These are phyloP conservation scores for Metarhizium anisopliae DNA, from an alignment of 2,329 filamentous ascomycete species.

Conservation along the genomic window DNA sequence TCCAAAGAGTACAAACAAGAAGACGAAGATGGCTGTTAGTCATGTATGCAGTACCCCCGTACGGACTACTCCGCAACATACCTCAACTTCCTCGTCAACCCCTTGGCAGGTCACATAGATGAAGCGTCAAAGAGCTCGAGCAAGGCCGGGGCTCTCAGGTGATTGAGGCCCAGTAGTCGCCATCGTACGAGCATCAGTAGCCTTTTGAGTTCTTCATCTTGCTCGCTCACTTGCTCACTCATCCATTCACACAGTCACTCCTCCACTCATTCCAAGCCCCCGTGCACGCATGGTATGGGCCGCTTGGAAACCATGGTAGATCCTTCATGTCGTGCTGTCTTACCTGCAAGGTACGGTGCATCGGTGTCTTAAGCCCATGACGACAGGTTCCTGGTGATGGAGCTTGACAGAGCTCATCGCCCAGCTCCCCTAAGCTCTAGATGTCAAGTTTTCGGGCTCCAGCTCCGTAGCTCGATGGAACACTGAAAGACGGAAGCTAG, in stretches of 20 bases:
- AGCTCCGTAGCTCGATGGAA: no score
- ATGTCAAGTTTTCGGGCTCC: no score
- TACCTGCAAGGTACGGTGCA: conserved; percentile 2
- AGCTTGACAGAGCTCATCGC: no score
- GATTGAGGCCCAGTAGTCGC: background rate
- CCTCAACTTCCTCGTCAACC: background rate
- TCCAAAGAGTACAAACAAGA: background rate
- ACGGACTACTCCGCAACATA: background rate
- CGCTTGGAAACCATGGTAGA: background rate
- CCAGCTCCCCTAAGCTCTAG: no score
- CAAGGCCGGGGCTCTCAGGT: background rate
- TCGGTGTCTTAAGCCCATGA: background rate
- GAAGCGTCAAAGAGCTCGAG: background rate
- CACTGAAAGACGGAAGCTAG: no score
- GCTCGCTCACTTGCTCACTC: background rate
- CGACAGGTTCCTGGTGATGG: background rate
- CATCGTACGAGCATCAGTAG: background rate
- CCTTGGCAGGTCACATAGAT: background rate
- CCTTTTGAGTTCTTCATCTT: background rate
- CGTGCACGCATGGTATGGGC: no score
- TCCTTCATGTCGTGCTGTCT: background rate
- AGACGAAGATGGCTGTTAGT: background rate
- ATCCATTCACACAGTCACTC: background rate
- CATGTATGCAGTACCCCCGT: no score
- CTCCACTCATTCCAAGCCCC: background rate